Evolutionary conservation across 2,329 filamentous ascomycete genomes (phyloP).

Genomic region (Arachnomyces sp.): DNA sequence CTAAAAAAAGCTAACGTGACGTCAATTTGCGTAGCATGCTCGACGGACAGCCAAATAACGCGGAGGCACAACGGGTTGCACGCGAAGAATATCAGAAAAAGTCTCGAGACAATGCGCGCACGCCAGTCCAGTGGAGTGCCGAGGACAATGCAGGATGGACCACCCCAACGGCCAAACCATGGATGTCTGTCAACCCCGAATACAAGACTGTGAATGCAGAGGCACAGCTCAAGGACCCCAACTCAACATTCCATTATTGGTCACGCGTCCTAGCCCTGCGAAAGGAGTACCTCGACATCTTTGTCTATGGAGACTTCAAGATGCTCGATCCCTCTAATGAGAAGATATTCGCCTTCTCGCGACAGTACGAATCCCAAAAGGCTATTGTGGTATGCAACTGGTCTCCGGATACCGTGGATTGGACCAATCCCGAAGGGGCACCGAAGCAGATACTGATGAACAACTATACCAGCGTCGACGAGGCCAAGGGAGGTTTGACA

Average conservation of each 20-base stretch:
- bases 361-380: slow-evolving; percentile 22
- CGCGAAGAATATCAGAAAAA: slow-evolving; percentile 11
- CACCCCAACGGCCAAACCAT: slow-evolving; percentile 36
- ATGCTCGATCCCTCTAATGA: slow-evolving; percentile 41
- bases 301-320: slow-evolving; percentile 54
- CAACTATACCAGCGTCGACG: slow-evolving; percentile 15
- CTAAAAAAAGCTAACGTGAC: slow-evolving; percentile 21
- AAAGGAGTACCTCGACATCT: slow-evolving; percentile 50
- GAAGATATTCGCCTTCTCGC: slow-evolving; percentile 39
- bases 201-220: slow-evolving; percentile 51
- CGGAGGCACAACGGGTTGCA: slow-evolving; percentile 9
- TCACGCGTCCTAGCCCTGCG: slow-evolving; percentile 45
- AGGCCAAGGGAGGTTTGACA: slow-evolving; percentile 14
- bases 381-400: slow-evolving; percentile 42
- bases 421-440: slow-evolving; percentile 19
- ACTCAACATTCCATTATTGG: slow-evolving; percentile 51
- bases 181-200: slow-evolving; percentile 57
- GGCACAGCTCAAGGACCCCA: slow-evolving; percentile 16
- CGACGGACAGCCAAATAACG: slow-evolving; percentile 11
- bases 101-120: slow-evolving; percentile 21
- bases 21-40: slow-evolving; percentile 4
- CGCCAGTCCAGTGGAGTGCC: slow-evolving; percentile 19
- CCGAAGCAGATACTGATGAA: slow-evolving; percentile 16
- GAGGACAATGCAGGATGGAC: slow-evolving; percentile 13
- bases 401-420: slow-evolving; percentile 28